Percentiles rank a stretch among this genome's conserved stretches.
Evolutionary conservation across 257 asterid species (phyloP).

Genomic region (Scutellaria baicalensis): DNA sequence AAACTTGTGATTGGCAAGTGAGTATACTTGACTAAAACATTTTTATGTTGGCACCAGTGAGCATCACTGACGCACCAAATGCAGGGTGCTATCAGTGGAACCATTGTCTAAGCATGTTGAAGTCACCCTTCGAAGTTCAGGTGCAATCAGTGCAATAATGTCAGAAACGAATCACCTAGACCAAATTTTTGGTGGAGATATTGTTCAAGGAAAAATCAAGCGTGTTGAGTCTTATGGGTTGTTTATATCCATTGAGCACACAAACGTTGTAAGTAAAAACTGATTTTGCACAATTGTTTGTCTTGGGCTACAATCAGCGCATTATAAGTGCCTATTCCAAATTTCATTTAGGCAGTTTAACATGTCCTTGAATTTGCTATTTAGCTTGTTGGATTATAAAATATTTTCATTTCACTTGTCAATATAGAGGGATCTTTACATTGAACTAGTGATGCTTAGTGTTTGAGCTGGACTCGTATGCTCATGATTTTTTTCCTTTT

Average conservation of each 20-base stretch:
- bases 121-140: conserved; percentile 73
- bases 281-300: not conserved
- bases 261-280: conserved; percentile 52
- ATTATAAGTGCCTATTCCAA: not conserved
- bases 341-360: not conserved
- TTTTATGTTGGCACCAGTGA: conserved; percentile 14
- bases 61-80: conserved; percentile 23
- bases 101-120: conserved; percentile 82
- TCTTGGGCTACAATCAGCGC: not conserved
- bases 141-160: conserved; percentile 27
- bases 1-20: conserved; percentile 81
- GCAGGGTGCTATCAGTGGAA: conserved; percentile 88
- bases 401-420: not conserved
- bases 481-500: conserved; percentile 17
- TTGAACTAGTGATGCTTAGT: not conserved
- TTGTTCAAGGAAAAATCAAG: conserved; percentile 68
- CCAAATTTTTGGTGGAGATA: conserved; percentile 52
- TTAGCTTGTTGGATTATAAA: not conserved
- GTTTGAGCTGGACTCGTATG: conserved; percentile 9
- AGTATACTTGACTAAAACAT: conserved; percentile 18
- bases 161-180: conserved; percentile 35
- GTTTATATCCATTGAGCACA: conserved; percentile 66
- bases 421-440: not conserved
- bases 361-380: not conserved
- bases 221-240: conserved; percentile 82